These are phyloP conservation scores for Mucor circinelloides DNA, from an alignment of 371 early-diverging fungal species.

Conservation along the genomic window DNA sequence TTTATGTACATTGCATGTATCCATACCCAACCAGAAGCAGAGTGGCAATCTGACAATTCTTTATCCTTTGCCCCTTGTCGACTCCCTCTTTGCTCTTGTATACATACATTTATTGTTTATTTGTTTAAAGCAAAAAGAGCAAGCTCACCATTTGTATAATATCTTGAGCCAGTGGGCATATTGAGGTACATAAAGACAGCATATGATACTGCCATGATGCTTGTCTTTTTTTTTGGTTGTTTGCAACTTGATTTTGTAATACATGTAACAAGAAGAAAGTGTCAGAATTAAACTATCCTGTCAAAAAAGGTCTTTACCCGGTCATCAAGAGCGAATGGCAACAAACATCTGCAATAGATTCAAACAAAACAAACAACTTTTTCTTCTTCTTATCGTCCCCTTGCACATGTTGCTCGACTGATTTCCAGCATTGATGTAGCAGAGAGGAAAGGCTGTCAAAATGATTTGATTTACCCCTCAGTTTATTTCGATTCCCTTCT, in stretches of 20 bases:
- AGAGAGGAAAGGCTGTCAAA: neutral
- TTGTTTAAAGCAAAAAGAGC: neutral
- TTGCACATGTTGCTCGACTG: neutral
- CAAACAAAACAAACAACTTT: slow-evolving; percentile 4
- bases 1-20: neutral
- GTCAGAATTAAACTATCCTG: neutral
- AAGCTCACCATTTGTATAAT: neutral
- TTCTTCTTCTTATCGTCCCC: neutral
- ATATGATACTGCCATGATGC: neutral
- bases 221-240: neutral
- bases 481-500: neutral
- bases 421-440: neutral
- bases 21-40: neutral
- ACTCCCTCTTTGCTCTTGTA: neutral
- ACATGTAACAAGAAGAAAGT: neutral
- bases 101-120: neutral
- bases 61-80: neutral
- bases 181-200: neutral
- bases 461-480: neutral
- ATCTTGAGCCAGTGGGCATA: neutral
- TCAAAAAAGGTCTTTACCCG: neutral
- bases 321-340: neutral
- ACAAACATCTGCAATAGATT: neutral
- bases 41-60: slow-evolving; percentile 2
- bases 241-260: neutral